Evolutionary conservation across 352 stramenopile genomes (phyloP), one percentile per base, ranked within the genome.

Genomic region (Pythium vanterpoolii): DNA sequence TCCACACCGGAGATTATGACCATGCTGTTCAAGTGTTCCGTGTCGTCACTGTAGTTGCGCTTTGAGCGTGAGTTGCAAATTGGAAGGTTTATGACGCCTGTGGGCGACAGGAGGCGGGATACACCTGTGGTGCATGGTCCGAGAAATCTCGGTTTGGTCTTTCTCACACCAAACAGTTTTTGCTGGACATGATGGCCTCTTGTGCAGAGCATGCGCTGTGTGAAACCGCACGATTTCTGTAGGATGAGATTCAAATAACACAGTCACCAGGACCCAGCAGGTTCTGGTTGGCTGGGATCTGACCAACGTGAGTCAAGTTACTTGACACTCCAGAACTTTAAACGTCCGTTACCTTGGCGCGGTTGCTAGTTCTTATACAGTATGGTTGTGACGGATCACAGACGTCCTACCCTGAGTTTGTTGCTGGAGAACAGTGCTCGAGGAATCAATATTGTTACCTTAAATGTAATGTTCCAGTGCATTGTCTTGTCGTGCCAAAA

Each of bases 11-110:
- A 31, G 52, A 59, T 59, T 50, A 59, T 59, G 52, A 59, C 52
- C 52, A n/a, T 42, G 40, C 26, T 44, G 38, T 59, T 50, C 19
- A 36, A 28, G 23, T 59, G 52, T 59, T 59, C 51, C 52, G 52
- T 59, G 52, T 59, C 52, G 52, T 59, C 52, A 59, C 24, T 14
- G 27, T 28, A 44, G 27, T 40, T 48, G 48, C 24, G 24, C 38
- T 47, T 21, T 6, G 11, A n/a, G n/a, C 7, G 19, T 9, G 23
- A 27, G 13, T 16, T 27, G 40, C 40, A 24, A 46, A 19, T 19
- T 13, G 18, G 16, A 16, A 39, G 19, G 38, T 50, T 50, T 59
- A 59, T 59, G 51, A 43, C 51, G 30, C 50, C n/a, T n/a, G n/a
- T n/a, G n/a, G n/a, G n/a, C n/a, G n/a, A n/a, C 34, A 40, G 34